Percentiles rank a stretch among this genome's conserved stretches.
phyloP scores from a whole-genome alignment of 345 rosid species.

The Eucalyptus shirleyi region DNA sequence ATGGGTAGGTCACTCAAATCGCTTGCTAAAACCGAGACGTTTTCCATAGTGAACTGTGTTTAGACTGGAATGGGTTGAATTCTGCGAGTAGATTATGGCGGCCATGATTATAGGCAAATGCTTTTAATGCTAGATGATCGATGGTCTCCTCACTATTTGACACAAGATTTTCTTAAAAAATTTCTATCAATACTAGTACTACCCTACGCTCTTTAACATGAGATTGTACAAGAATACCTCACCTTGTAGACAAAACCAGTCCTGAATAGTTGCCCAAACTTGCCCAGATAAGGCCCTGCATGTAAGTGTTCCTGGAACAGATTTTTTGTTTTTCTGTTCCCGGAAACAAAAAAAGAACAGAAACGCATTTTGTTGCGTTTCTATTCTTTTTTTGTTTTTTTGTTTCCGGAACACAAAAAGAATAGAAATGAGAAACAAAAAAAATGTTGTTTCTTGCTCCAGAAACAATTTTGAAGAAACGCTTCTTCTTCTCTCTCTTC shows the following conservation, averaged over 20 bases:
- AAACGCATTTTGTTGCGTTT: no score
- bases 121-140: neutral
- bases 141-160: neutral
- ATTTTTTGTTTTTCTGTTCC: no score
- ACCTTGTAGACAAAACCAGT: neutral
- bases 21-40: no score
- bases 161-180: neutral
- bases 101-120: neutral
- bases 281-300: neutral
- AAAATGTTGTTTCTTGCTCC: no score
- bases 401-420: no score
- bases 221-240: neutral
- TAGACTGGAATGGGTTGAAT: neutral
- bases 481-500: no score
- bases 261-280: neutral
- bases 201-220: neutral
- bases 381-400: no score
- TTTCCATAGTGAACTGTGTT: neutral
- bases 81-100: rapidly evolving
- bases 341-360: no score
- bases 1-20: neutral
- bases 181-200: neutral
- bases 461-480: no score
- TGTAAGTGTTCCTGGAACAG: no score
- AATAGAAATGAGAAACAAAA: no score